These are phyloP conservation scores for Musa itinerans DNA, from an alignment of 176 grass and related monocot genomes.

Conservation along the genomic window DNA sequence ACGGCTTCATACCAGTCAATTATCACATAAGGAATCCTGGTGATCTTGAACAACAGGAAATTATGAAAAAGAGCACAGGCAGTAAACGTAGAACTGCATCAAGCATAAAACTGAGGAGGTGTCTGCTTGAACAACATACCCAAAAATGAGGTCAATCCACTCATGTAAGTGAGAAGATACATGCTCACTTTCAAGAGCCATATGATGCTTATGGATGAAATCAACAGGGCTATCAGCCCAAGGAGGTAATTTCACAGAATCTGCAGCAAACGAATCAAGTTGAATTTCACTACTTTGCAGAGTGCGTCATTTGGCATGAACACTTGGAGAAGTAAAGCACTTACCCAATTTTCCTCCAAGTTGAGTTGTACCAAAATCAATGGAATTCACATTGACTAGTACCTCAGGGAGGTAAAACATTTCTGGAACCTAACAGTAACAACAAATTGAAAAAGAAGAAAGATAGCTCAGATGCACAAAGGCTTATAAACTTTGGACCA, in stretches of 20 bases:
- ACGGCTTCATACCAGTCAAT: background rate
- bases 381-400: conserved; percentile 58
- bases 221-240: conserved; percentile 90
- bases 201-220: conserved; percentile 87
- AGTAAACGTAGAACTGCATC: background rate
- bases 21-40: background rate
- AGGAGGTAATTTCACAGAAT: conserved; percentile 71
- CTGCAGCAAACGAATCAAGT: conserved; percentile 33
- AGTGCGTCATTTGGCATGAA: background rate
- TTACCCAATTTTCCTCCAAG: conserved; percentile 59
- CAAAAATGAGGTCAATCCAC: conserved; percentile 98
- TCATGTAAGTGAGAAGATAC: conserved; percentile 80
- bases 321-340: conserved; percentile 9
- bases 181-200: conserved; percentile 92
- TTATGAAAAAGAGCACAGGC: background rate
- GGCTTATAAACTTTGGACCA: conserved; percentile 10
- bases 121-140: conserved; percentile 34
- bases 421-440: conserved; percentile 69
- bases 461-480: background rate
- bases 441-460: conserved; percentile 8
- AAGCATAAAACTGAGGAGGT: background rate
- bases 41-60: background rate
- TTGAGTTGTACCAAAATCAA: conserved; percentile 92
- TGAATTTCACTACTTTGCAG: background rate
- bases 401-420: conserved; percentile 96